Percentiles rank a stretch among this genome's conserved stretches.
Evolutionary conservation across 2,329 filamentous ascomycete genomes (phyloP).

Genomic region (Daldinia eschscholtzii): DNA sequence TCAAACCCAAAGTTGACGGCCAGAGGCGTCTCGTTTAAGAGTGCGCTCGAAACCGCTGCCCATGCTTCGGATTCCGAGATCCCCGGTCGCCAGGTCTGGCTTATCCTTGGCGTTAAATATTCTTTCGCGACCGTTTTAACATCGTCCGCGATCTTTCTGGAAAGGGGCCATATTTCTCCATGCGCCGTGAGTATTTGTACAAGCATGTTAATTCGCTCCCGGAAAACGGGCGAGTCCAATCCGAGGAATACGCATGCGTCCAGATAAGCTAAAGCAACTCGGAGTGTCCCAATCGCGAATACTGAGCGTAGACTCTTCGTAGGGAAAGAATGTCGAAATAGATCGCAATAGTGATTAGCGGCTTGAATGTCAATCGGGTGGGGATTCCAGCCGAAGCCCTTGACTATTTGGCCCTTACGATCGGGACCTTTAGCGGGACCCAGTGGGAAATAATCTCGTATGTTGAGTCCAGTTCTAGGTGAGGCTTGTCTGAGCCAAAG

Average conservation of each 20-base stretch:
- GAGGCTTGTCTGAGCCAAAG: constrained; percentile 48
- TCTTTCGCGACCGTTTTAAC: constrained; percentile 49
- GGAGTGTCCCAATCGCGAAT: constrained; percentile 44
- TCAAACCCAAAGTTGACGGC: constrained; percentile 31
- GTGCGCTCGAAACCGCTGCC: constrained; percentile 31
- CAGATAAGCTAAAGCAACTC: constrained; percentile 51
- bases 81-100: constrained; percentile 33
- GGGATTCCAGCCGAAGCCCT: constrained; percentile 51
- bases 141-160: constrained; percentile 54
- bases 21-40: constrained; percentile 29
- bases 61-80: constrained; percentile 32
- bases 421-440: constrained; percentile 48
- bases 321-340: constrained; percentile 52
- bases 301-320: constrained; percentile 49
- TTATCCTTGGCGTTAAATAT: constrained; percentile 43
- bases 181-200: constrained; percentile 51
- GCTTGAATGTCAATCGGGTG: constrained; percentile 52
- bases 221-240: constrained; percentile 50
- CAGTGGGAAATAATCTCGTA: constrained; percentile 51
- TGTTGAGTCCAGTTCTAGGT: constrained; percentile 48
- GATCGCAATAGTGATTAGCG: constrained; percentile 50
- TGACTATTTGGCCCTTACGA: constrained; percentile 48
- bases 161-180: constrained; percentile 54
- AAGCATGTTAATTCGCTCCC: constrained; percentile 52
- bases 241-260: constrained; percentile 53